A percentile compares a stretch with the other conserved stretches of the same genome.
Evolutionary conservation across 169 alveolate species (phyloP).

Genomic region (Plasmodium vivax): DNA sequence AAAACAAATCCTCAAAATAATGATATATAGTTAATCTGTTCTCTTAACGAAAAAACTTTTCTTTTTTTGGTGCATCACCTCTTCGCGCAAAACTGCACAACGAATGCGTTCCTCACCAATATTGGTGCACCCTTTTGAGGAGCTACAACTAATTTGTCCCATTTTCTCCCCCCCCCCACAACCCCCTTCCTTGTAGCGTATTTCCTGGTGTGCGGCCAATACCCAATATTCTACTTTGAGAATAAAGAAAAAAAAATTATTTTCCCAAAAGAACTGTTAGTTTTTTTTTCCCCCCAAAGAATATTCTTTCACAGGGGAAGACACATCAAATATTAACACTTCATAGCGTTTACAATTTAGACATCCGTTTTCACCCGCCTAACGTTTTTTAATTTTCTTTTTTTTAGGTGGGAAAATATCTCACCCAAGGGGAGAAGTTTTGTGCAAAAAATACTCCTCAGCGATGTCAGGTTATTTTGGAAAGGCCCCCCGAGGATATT

Average conservation of each 20-base stretch:
- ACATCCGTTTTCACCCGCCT: neutral
- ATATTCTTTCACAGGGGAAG: neutral
- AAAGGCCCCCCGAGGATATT: neutral
- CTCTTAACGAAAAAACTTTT: neutral
- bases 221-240: slow-evolving; percentile 16
- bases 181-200: slow-evolving; percentile 18
- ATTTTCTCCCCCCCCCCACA: neutral
- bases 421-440: slow-evolving; percentile 44
- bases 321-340: neutral
- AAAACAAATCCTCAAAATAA: neutral
- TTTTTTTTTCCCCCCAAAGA: neutral
- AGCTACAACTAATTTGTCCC: neutral
- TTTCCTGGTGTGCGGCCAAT: slow-evolving; percentile 40
- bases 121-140: neutral
- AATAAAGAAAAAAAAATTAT: slow-evolving; percentile 11
- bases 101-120: neutral
- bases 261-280: slow-evolving; percentile 2
- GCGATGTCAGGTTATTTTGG: slow-evolving; percentile 23
- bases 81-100: neutral
- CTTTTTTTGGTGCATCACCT: neutral
- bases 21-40: neutral
- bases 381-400: neutral
- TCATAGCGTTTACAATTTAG: neutral
- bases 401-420: slow-evolving; percentile 20
- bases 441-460: slow-evolving; percentile 27